Conservation (phyloP, 768 basidiomycete genomes). For the Trametes elegans region DNA sequence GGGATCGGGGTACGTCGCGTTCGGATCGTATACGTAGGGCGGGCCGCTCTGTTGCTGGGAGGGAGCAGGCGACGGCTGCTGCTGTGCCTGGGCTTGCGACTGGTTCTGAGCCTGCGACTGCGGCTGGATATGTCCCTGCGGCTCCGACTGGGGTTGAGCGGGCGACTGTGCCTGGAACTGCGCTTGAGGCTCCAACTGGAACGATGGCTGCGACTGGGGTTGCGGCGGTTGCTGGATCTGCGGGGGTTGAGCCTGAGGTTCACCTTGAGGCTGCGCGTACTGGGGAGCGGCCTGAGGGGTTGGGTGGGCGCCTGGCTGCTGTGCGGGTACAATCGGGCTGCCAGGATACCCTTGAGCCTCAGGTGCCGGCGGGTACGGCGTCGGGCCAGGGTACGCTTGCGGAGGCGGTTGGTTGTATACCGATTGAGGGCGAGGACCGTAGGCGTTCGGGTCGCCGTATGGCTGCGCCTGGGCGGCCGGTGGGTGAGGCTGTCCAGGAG, state of each 20-base stretch:
- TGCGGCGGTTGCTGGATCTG: constrained; percentile 26
- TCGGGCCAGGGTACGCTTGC: constrained; percentile 24
- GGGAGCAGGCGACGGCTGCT: constrained; percentile 36
- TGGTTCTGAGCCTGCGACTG: constrained; percentile 31
- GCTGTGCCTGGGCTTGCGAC: constrained; percentile 31
- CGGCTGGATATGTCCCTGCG: constrained; percentile 28
- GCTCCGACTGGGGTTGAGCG: constrained; percentile 28
- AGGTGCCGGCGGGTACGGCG: constrained; percentile 22
- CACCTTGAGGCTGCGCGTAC: constrained; percentile 13
- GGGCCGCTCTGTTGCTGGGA: constrained; percentile 36
- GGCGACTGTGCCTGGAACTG: constrained; percentile 30
- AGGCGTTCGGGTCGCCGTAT: constrained; percentile 27
- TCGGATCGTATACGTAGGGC: constrained; percentile 61
- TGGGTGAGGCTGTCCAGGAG: constrained; percentile 31
- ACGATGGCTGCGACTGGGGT: constrained; percentile 30
- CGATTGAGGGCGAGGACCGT: constrained; percentile 26
- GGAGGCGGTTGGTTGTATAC: constrained; percentile 28
- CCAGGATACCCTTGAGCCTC: constrained; percentile 21
- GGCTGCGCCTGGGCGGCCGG: constrained; percentile 22
- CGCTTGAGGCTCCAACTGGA: constrained; percentile 34
- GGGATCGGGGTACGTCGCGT: constrained; percentile 66
- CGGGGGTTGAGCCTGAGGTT: constrained; percentile 25
- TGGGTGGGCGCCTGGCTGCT: constrained; percentile 12
- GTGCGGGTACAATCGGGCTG: background rate
- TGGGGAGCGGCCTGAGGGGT: background rate